Evolutionary conservation across 139 green algal genomes (phyloP).

Genomic region (Penium margaritaceum): DNA sequence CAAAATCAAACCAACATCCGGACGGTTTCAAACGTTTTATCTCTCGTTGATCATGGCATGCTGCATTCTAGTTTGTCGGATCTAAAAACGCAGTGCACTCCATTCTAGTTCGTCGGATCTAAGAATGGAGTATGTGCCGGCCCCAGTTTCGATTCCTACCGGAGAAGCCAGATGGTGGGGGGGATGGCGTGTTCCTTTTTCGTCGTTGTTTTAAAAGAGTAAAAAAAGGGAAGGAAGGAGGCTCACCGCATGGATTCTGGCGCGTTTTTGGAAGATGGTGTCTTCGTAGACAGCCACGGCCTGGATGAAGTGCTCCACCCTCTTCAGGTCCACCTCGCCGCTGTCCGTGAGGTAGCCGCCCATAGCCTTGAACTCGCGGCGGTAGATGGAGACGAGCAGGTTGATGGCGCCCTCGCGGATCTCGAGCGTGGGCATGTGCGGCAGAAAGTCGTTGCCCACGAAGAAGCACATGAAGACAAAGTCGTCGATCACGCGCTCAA

Average conservation of each 20-base stretch:
- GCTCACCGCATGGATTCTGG: constrained; percentile 61
- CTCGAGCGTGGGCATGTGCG: constrained; percentile 97
- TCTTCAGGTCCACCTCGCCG: constrained; percentile 64
- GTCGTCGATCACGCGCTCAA: constrained; percentile 74
- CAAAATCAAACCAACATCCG: no score
- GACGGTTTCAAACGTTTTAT: no score
- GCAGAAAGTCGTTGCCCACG: constrained; percentile 97
- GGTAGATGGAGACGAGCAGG: constrained; percentile 87
- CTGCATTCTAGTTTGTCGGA: no score
- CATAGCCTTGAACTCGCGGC: constrained; percentile 65
- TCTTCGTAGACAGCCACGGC: constrained; percentile 76
- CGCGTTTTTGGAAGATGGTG: constrained; percentile 86
- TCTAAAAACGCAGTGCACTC: no score
- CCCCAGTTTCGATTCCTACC: no score
- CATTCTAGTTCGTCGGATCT: no score
- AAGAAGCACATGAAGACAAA: constrained; percentile 99
- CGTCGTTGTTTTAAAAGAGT: no score
- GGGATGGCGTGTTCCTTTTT: no score
- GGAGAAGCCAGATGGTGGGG: no score
- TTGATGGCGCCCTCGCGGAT: constrained; percentile 89
- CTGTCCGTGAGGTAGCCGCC: constrained; percentile 78
- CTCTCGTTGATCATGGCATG: no score
- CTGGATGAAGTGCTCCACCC: constrained; percentile 85
- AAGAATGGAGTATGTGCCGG: no score
- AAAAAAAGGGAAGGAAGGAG: no score